Conservation (phyloP, 2,329 filamentous ascomycete genomes). For the Venturiaceae sp. region DNA sequence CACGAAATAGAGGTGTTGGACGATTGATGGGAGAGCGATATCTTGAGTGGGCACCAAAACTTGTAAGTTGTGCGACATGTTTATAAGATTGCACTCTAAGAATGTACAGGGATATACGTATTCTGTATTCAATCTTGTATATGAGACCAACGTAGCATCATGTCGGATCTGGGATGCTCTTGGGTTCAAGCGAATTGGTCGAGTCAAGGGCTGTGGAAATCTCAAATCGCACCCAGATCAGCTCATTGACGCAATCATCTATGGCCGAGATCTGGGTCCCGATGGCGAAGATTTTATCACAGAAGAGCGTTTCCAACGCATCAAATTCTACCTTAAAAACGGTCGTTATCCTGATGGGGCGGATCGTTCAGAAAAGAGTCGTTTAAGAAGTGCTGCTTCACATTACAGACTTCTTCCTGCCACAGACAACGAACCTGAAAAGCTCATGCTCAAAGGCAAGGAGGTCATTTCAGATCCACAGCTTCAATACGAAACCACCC, state of each 20-base stretch:
- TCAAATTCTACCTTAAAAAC: conserved; percentile 92
- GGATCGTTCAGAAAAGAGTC: conserved; percentile 90
- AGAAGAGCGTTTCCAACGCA: conserved; percentile 98
- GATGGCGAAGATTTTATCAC: conserved; percentile 76
- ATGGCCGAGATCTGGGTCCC: conserved; percentile 49
- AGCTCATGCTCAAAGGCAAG: conserved; percentile 94
- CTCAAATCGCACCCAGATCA: conserved; percentile 36
- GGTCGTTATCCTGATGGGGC: conserved; percentile 88
- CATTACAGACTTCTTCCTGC: conserved; percentile 73
- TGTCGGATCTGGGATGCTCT: conserved; percentile 88
- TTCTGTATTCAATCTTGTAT: conserved; percentile 89
- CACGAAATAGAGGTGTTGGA: conserved; percentile 39
- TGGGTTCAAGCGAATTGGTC: conserved; percentile 85
- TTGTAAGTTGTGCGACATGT: conserved; percentile 24
- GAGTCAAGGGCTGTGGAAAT: conserved; percentile 50
- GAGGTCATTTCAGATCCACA: conserved; percentile 89
- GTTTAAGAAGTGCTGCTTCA: conserved; percentile 78
- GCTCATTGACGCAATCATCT: conserved; percentile 41
- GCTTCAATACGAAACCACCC: conserved; percentile 82
- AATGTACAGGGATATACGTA: conserved; percentile 65
- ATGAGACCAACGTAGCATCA: conserved; percentile 85
- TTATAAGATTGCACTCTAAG: neutral
- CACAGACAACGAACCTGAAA: conserved; percentile 44
- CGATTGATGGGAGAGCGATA: conserved; percentile 42
- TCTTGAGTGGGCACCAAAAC: conserved; percentile 42